A percentile compares a stretch with the other conserved stretches of the same genome.
Conservation (phyloP, 2,329 filamentous ascomycete genomes). For the Zymoseptoria brevis region DNA sequence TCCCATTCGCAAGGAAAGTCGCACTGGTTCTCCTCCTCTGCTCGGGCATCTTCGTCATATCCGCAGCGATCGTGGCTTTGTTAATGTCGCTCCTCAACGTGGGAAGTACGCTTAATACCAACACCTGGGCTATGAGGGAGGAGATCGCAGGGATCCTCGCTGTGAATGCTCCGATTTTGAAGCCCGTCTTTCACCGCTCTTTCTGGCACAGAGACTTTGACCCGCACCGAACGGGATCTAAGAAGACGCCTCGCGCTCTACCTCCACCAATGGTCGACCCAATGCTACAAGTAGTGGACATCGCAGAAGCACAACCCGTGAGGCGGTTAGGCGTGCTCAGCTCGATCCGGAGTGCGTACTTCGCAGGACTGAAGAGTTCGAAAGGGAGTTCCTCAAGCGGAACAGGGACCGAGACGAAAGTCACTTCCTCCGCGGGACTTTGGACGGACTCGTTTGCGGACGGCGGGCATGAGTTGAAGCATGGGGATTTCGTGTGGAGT, state of each 20-base stretch:
- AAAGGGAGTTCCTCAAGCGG: neutral
- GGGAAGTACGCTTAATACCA: constrained; percentile 29
- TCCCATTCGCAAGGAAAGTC: constrained; percentile 28
- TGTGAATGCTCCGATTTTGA: constrained; percentile 30
- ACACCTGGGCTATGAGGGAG: constrained; percentile 34
- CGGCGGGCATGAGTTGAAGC: neutral
- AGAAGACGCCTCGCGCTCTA: neutral
- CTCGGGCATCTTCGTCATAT: constrained; percentile 32
- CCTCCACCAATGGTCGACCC: neutral
- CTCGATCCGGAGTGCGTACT: neutral
- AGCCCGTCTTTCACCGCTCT: constrained; percentile 12
- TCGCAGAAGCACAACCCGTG: neutral
- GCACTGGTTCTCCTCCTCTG: constrained; percentile 28
- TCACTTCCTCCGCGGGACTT: neutral
- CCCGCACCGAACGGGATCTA: neutral
- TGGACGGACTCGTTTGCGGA: neutral
- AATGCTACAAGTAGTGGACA: neutral
- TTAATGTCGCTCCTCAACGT: constrained; percentile 25
- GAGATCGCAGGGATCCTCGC: constrained; percentile 32
- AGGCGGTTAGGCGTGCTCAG: neutral
- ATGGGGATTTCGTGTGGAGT: neutral
- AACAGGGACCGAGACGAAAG: neutral
- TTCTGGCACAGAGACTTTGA: neutral
- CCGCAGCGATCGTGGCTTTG: constrained; percentile 29
- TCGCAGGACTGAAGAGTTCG: neutral